A percentile compares a stretch with the other conserved stretches of the same genome.
Evolutionary conservation across 2,329 filamentous ascomycete species (phyloP).

Genomic region (Cytospora chrysosperma): DNA sequence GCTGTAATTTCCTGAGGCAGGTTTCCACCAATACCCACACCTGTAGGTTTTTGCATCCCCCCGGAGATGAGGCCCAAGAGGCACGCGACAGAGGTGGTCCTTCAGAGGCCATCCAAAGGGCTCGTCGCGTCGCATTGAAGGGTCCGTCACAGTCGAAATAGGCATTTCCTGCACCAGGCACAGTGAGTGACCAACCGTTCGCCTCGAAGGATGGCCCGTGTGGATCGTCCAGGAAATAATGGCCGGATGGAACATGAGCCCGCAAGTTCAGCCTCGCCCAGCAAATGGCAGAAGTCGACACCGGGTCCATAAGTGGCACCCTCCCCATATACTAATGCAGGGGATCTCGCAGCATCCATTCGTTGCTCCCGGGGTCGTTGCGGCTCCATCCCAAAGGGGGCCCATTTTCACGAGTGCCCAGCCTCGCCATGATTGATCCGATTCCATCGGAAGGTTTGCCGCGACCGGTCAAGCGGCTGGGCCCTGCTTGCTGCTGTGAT

Average conservation of each 20-base stretch:
- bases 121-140: constrained; percentile 7
- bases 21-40: constrained; percentile 14
- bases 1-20: constrained; percentile 19
- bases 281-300: constrained; percentile 15
- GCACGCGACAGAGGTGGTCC: constrained; percentile 11
- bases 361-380: constrained; percentile 16
- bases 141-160: constrained; percentile 6
- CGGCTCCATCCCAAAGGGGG: constrained; percentile 15
- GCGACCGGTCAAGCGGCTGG: constrained; percentile 12
- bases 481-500: background rate
- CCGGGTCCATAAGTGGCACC: constrained; percentile 18
- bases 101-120: background rate
- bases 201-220: constrained; percentile 2
- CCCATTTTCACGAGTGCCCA: constrained; percentile 17
- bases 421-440: constrained; percentile 13
- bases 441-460: constrained; percentile 5
- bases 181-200: constrained; percentile 1
- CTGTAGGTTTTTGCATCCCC: constrained; percentile 1
- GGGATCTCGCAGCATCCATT: constrained; percentile 17
- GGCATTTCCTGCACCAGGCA: constrained; percentile 4
- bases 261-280: constrained; percentile 18
- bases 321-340: constrained; percentile 22
- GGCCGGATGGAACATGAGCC: constrained; percentile 17
- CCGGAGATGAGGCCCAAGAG: constrained; percentile 19
- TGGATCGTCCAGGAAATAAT: constrained; percentile 15